These are phyloP conservation scores for Rhizopus microsporus DNA, from an alignment of 371 early-diverging fungal species.

Conservation along the genomic window DNA sequence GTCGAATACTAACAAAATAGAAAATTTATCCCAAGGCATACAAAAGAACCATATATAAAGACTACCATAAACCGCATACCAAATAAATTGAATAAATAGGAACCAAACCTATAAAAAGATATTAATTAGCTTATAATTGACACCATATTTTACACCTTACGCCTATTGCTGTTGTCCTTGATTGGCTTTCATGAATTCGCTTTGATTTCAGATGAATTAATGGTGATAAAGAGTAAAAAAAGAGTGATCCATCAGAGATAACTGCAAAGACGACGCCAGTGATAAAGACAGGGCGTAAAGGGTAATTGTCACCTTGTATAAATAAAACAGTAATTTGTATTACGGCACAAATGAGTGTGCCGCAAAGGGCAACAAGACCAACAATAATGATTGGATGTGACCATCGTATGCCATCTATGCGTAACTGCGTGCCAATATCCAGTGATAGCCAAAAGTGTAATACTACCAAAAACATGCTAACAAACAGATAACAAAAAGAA, in stretches of 20 bases:
- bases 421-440: slow-evolving; percentile 19
- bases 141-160: slow-evolving; percentile 9
- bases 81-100: slow-evolving; percentile 15
- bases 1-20: slow-evolving; percentile 15
- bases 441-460: slow-evolving; percentile 21
- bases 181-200: slow-evolving; percentile 14
- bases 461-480: slow-evolving; percentile 16
- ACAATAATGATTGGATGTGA: slow-evolving; percentile 6
- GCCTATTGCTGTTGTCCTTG: slow-evolving; percentile 25
- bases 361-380: slow-evolving; percentile 1
- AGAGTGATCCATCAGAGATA: slow-evolving; percentile 5
- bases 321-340: slow-evolving; percentile 10
- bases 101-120: slow-evolving; percentile 18
- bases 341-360: slow-evolving; percentile 9
- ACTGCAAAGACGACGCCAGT: slow-evolving; percentile 24
- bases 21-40: slow-evolving; percentile 10
- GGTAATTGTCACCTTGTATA: slow-evolving; percentile 9
- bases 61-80: slow-evolving; percentile 14
- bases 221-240: slow-evolving; percentile 13
- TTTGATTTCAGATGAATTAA: slow-evolving; percentile 10
- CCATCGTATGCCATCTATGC: slow-evolving; percentile 7
- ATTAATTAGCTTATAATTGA: not conserved
- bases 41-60: slow-evolving; percentile 26
- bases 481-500: slow-evolving; percentile 14
- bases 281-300: slow-evolving; percentile 14